Conservation (phyloP, 2,329 filamentous ascomycete species). For the Colletotrichum nymphaeae region DNA sequence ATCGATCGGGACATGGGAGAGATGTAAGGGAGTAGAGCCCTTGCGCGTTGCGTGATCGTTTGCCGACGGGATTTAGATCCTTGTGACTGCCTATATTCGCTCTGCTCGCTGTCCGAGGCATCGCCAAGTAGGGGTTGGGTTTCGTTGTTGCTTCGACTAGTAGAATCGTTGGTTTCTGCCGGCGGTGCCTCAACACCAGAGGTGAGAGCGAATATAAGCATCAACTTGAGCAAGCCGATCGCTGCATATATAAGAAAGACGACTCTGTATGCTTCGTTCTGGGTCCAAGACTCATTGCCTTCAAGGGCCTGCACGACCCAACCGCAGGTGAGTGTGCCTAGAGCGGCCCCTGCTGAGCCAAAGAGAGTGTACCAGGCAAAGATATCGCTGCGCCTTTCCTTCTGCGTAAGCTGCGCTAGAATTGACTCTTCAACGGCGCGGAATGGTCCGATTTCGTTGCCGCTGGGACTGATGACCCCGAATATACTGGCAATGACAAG, state of each 20-base stretch:
- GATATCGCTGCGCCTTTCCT: slow-evolving; percentile 61
- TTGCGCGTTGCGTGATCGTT: slow-evolving; percentile 15
- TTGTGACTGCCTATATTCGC: background rate
- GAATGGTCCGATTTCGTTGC: slow-evolving; percentile 74
- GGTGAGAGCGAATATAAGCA: slow-evolving; percentile 62
- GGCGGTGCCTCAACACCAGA: slow-evolving; percentile 54
- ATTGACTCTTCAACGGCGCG: slow-evolving; percentile 71
- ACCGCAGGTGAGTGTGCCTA: slow-evolving; percentile 69
- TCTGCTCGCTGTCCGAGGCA: background rate
- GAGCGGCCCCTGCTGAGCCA: slow-evolving; percentile 70
- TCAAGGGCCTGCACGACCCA: slow-evolving; percentile 67
- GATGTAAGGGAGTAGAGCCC: slow-evolving; percentile 28
- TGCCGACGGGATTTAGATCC: slow-evolving; percentile 10
- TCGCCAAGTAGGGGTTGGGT: background rate
- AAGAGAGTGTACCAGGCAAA: slow-evolving; percentile 72
- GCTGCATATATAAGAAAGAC: slow-evolving; percentile 69
- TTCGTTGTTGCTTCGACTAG: background rate
- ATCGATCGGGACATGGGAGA: slow-evolving; percentile 31
- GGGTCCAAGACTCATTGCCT: slow-evolving; percentile 52
- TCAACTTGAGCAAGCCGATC: slow-evolving; percentile 68
- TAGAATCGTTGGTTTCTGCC: background rate
- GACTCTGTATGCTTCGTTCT: slow-evolving; percentile 60
- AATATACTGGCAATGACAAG: slow-evolving; percentile 67
- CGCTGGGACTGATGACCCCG: slow-evolving; percentile 71
- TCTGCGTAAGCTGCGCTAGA: slow-evolving; percentile 64